These are phyloP conservation scores for Ichthyophthirius multifiliis DNA, from an alignment of 169 alveolate species.

Conservation along the genomic window DNA sequence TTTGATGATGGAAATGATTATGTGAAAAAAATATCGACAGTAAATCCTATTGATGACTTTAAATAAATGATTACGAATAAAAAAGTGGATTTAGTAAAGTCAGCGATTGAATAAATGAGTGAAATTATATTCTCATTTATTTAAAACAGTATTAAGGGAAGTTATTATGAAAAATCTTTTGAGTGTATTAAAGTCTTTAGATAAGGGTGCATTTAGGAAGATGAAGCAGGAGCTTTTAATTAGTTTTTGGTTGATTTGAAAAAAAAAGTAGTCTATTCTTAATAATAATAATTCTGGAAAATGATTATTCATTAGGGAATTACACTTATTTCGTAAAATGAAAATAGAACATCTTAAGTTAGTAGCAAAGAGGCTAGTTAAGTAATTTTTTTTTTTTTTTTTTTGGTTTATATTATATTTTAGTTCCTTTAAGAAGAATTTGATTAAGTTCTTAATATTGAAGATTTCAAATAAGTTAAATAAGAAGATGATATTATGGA, in stretches of 20 bases:
- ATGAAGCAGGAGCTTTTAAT: conserved; percentile 73
- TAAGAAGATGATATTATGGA: conserved; percentile 61
- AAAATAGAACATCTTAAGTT: conserved; percentile 39
- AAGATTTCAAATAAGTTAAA: conserved; percentile 20
- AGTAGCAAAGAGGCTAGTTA: conserved; percentile 44
- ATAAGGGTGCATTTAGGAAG: conserved; percentile 76
- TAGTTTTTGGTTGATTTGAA: conserved; percentile 52
- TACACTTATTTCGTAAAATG: conserved; percentile 54
- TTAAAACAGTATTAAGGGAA: conserved; percentile 38
- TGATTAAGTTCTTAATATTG: conserved; percentile 25
- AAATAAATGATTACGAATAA: conserved; percentile 78
- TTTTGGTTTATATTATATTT: not conserved
- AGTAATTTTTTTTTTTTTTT: not conserved
- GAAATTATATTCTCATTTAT: conserved; percentile 38
- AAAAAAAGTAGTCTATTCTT: conserved; percentile 36
- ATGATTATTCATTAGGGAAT: conserved; percentile 52
- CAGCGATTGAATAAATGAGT: conserved; percentile 71
- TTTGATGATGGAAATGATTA: conserved; percentile 38
- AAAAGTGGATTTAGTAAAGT: conserved; percentile 69
- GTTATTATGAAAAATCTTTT: conserved; percentile 71
- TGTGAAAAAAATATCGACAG: conserved; percentile 46
- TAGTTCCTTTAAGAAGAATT: conserved; percentile 27
- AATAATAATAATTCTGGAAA: conserved; percentile 49
- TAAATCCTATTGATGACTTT: conserved; percentile 81
- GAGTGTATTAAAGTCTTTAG: conserved; percentile 75